A percentile compares a stretch with the other conserved stretches of the same genome.
Evolutionary conservation across 108 stramenopile species (phyloP).

Genomic region (Aurantiochytrium sp.): DNA sequence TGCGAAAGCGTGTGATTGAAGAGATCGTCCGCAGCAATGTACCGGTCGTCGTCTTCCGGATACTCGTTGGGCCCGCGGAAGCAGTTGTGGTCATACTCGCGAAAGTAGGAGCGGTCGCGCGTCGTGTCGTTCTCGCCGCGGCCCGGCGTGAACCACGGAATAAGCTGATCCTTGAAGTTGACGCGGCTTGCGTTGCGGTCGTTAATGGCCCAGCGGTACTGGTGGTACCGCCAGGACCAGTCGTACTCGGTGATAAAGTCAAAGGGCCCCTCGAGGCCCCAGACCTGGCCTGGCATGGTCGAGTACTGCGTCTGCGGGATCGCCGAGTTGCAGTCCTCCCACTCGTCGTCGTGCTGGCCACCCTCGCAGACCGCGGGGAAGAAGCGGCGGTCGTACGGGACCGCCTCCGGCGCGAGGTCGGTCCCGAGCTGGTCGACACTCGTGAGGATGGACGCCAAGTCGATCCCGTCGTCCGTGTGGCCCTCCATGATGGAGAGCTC

Average conservation of each 20-base stretch:
- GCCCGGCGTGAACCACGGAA: not conserved
- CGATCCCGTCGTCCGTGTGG: slow-evolving; percentile 53
- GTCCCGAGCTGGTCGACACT: slow-evolving; percentile 35
- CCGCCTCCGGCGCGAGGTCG: slow-evolving; percentile 28
- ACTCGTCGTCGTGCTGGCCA: slow-evolving; percentile 25
- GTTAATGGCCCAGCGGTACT: not conserved
- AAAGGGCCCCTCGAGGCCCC: not conserved
- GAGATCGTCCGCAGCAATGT: slow-evolving; percentile 18
- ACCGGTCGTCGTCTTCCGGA: not conserved
- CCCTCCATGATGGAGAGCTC: slow-evolving; percentile 62
- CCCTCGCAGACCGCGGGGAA: not conserved
- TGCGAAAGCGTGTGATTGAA: not conserved
- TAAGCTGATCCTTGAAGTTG: slow-evolving; percentile 56
- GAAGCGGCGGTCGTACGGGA: slow-evolving; percentile 45
- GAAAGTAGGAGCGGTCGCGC: not conserved
- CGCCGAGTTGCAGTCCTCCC: slow-evolving; percentile 32
- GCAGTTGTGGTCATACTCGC: slow-evolving; percentile 7
- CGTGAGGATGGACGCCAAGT: slow-evolving; percentile 42
- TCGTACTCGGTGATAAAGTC: slow-evolving; percentile 39
- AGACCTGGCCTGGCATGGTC: not conserved
- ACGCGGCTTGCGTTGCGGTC: slow-evolving; percentile 48
- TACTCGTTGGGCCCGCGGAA: not conserved
- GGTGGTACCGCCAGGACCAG: slow-evolving; percentile 30
- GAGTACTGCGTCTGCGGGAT: not conserved
- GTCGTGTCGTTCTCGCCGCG: not conserved